Evolutionary conservation across 1,284 basidiomycete species (phyloP), one percentile per base, ranked within the genome.

Genomic region (Ceratobasidium sp.): DNA sequence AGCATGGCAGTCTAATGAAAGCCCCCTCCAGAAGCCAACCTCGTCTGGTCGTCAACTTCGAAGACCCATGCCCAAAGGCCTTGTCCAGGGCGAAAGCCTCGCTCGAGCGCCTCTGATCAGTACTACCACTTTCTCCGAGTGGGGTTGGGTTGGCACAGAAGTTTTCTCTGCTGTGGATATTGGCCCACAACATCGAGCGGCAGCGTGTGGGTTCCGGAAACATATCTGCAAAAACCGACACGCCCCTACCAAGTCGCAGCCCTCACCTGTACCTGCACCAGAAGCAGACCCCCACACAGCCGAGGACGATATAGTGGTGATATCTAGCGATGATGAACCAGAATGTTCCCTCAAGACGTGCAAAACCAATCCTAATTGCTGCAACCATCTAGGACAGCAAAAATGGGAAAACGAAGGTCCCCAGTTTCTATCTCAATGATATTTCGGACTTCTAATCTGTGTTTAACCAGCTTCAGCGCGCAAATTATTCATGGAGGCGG

Each of bases 371-470:
- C 92, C 93, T 6, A 87, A 89, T 73, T 97, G 95, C 80, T 82
- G 95, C 75, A 96, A 96, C 79, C 89, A 94, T 81, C 81, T 97
- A 32, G 94, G 93, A 6, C 91, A 93, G 76, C 88, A 90, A 30
- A 85, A 86, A 75, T 93, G 91, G 91, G 88, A 91, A 79, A 83
- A 88, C 74, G 84, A 87, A 84, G 86, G 88, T 88, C 57, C 66
- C 82, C 79, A 50, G 21, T 76, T 30, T 52, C 30, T 30, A 23
- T 41, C 71, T 47, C 58, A 28, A 28, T 26, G 50, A 70, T 55
- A 49, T n/a, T 49, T 66, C 11, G 35, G 35, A 76, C 77, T 75
- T 76, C 77, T 5, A 38, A 38, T 38, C 4, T 74, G 46, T 61
- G 73, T 49, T 73, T 52, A 18, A 9, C 21, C 73, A 84, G 93